Percentiles rank a stretch among this genome's conserved stretches.
Evolutionary conservation across 176 grass and related monocot species (phyloP).

Genomic region (Zoysia japonica): DNA sequence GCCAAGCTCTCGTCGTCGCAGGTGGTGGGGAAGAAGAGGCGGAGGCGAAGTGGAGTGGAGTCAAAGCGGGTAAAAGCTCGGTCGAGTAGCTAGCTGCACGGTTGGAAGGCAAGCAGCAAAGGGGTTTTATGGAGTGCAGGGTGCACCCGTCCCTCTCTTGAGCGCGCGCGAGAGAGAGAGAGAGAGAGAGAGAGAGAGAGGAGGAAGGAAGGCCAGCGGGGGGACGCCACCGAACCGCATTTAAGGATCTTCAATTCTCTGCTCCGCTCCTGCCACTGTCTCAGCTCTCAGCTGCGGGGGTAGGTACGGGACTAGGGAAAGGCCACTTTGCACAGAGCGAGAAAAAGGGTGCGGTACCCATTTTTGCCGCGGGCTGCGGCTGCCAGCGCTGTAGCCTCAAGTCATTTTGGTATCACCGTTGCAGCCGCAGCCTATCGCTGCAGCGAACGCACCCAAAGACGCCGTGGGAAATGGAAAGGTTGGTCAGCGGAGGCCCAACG

Average conservation of each 20-base stretch:
- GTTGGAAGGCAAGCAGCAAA: not conserved
- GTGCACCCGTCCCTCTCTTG: not conserved
- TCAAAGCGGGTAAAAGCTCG: constrained; percentile 48
- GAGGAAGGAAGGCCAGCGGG: constrained; percentile 18
- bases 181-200: not conserved
- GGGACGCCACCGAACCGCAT: constrained; percentile 68
- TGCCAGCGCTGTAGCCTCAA: no score
- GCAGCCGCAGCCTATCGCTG: no score
- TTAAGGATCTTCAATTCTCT: constrained; percentile 73
- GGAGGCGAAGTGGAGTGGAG: constrained; percentile 40
- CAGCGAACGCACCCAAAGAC: no score
- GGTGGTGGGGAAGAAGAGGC: not conserved
- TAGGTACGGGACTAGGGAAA: not conserved
- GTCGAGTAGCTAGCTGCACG: not conserved
- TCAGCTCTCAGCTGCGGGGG: not conserved
- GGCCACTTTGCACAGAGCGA: constrained; percentile 36
- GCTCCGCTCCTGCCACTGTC: constrained; percentile 41
- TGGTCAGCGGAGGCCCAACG: constrained; percentile 35
- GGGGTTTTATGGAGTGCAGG: constrained; percentile 35
- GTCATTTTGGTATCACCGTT: no score
- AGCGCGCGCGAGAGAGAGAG: not conserved
- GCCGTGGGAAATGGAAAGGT: constrained; percentile 41
- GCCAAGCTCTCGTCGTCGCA: not conserved
- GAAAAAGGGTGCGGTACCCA: constrained; percentile 18
- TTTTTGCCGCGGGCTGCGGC: no score